These are phyloP conservation scores for Lagenidium sp. DNA, from an alignment of 352 stramenopile genomes.

Conservation along the genomic window DNA sequence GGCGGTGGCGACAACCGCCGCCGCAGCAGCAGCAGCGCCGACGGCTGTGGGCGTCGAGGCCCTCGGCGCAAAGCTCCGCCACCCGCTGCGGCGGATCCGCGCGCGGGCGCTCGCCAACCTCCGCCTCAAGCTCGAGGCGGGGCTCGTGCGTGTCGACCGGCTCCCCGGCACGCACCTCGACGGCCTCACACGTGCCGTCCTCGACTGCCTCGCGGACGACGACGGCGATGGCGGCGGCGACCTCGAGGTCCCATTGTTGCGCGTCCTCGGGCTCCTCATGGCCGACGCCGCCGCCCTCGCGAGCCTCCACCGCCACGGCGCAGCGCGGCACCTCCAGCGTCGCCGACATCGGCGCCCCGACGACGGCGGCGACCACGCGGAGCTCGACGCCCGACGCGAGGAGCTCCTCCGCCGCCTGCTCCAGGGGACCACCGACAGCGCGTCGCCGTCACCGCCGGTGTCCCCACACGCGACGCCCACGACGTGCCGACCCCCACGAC, in stretches of 20 bases:
- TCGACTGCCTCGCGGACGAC: conserved; percentile 26
- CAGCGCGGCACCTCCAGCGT: conserved; percentile 1
- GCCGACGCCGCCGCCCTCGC: neutral
- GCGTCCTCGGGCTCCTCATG: conserved; percentile 28
- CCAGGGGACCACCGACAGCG: neutral
- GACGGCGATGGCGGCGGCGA: no score
- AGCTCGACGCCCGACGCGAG: conserved; percentile 1
- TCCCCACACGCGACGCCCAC: neutral
- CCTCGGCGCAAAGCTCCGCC: conserved; percentile 48
- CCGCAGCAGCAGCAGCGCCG: neutral
- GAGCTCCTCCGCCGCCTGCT: conserved; percentile 12
- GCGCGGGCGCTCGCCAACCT: conserved; percentile 44
- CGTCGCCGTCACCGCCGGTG: no score
- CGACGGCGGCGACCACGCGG: conserved; percentile 3
- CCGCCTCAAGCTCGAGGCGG: conserved; percentile 57
- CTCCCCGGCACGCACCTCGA: conserved; percentile 23
- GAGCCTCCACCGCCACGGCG: conserved; percentile 2
- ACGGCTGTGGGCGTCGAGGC: conserved; percentile 12
- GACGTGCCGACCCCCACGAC: neutral
- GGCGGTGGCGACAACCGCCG: conserved; percentile 68
- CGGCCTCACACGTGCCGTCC: conserved; percentile 20
- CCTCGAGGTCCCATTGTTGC: conserved; percentile 42
- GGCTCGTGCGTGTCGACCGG: conserved; percentile 21
- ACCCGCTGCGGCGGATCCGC: conserved; percentile 53
- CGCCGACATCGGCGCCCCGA: conserved; percentile 1